Conservation (phyloP, 2,329 filamentous ascomycete genomes). For the Celoporthe dispersa region DNA sequence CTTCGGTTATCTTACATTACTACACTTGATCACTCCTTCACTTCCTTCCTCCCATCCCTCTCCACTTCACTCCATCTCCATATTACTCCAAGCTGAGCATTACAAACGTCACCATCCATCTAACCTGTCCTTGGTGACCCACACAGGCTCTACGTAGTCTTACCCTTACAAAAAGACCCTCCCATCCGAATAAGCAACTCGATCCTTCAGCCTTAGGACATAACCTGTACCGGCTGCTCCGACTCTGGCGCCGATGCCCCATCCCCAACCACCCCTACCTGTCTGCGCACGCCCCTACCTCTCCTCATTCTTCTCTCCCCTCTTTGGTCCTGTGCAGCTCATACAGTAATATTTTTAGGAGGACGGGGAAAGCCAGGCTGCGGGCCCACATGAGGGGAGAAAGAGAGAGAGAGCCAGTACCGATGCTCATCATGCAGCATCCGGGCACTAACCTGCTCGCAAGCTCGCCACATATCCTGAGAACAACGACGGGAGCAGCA, state of each 20-base stretch:
- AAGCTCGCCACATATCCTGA: conserved; percentile 15
- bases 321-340: neutral
- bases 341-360: conserved; percentile 13
- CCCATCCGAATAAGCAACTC: conserved; percentile 20
- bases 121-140: conserved; percentile 7
- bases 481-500: neutral
- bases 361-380: neutral
- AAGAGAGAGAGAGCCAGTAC: conserved; percentile 10
- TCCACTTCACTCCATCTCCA: neutral
- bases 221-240: conserved; percentile 1
- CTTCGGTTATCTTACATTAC: too few relatives aligned
- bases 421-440: conserved; percentile 30
- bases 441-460: conserved; percentile 27
- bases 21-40: neutral
- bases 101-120: neutral
- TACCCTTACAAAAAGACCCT: conserved; percentile 2
- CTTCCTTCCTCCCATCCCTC: neutral
- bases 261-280: neutral
- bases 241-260: conserved; percentile 13
- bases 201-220: conserved; percentile 11
- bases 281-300: neutral
- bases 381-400: conserved; percentile 12
- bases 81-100: neutral
- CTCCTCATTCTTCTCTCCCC: neutral
- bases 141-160: conserved; percentile 11